A percentile compares a stretch with the other conserved stretches of the same genome.
Evolutionary conservation across 2,329 filamentous ascomycete species (phyloP).

Genomic region (Cladosporium phlei): DNA sequence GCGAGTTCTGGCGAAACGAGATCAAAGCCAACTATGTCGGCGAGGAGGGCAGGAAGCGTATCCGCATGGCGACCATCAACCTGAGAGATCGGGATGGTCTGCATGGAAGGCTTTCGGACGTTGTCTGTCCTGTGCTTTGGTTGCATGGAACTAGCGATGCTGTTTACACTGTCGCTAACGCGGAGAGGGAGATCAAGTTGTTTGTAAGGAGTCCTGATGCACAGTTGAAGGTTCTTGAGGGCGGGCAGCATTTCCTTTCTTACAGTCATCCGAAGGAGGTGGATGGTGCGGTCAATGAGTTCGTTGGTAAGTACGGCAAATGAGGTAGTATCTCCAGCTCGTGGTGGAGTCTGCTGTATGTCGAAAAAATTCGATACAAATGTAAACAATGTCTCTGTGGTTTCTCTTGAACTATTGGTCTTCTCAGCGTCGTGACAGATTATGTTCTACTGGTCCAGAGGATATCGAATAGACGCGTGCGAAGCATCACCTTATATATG

Average conservation of each 20-base stretch:
- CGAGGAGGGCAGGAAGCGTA: slow-evolving; percentile 45
- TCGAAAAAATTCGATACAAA: too few relatives aligned
- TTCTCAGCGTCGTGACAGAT: too few relatives aligned
- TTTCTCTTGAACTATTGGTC: too few relatives aligned
- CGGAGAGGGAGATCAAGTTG: slow-evolving; percentile 45
- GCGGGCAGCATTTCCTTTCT: slow-evolving; percentile 48
- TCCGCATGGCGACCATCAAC: slow-evolving; percentile 48
- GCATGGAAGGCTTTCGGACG: slow-evolving; percentile 41
- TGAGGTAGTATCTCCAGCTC: too few relatives aligned
- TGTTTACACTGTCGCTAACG: slow-evolving; percentile 41
- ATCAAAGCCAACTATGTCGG: slow-evolving; percentile 45
- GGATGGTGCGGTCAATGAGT: slow-evolving; percentile 30
- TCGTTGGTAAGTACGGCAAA: slow-evolving; percentile 29
- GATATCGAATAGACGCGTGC: too few relatives aligned
- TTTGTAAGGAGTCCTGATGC: slow-evolving; percentile 44
- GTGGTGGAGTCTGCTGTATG: too few relatives aligned
- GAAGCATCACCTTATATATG: too few relatives aligned
- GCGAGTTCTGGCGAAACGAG: slow-evolving; percentile 42
- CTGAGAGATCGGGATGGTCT: slow-evolving; percentile 47
- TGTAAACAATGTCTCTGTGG: too few relatives aligned
- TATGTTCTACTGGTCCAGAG: too few relatives aligned
- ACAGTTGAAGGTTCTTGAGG: slow-evolving; percentile 41
- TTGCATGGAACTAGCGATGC: slow-evolving; percentile 42
- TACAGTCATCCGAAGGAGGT: slow-evolving; percentile 45
- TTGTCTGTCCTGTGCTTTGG: slow-evolving; percentile 50